A percentile compares a stretch with the other conserved stretches of the same genome.
Conservation (phyloP, 352 stramenopile genomes). For the Globisporangium camurandrum region DNA sequence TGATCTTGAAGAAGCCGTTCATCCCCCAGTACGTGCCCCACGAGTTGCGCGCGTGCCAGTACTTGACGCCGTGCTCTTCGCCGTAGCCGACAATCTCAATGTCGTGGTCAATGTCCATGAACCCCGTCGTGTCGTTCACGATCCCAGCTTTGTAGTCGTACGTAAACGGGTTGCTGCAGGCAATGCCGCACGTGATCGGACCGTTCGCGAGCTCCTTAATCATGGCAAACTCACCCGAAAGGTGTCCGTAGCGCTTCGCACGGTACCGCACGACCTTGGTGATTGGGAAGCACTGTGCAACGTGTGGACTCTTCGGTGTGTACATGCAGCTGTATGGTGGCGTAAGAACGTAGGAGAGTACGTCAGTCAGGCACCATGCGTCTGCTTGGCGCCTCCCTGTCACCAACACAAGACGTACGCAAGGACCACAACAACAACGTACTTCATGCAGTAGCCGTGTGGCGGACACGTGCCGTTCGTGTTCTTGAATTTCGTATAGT, state of each 20-base stretch:
- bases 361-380: neutral
- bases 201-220: conserved; percentile 83
- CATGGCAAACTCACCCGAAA: conserved; percentile 66
- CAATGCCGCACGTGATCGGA: conserved; percentile 90
- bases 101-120: conserved; percentile 83
- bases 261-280: conserved; percentile 78
- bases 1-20: conserved; percentile 95
- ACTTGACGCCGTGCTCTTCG: conserved; percentile 86
- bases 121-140: conserved; percentile 83
- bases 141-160: conserved; percentile 92
- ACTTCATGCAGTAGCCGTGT: conserved; percentile 66
- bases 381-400: no score
- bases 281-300: conserved; percentile 57
- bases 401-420: conserved; percentile 4
- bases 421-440: neutral
- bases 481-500: conserved; percentile 40
- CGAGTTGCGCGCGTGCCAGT: conserved; percentile 96
- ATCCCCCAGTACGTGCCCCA: conserved; percentile 94
- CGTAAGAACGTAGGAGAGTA: neutral
- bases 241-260: conserved; percentile 59
- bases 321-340: conserved; percentile 66
- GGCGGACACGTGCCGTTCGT: conserved; percentile 52
- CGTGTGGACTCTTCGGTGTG: conserved; percentile 40
- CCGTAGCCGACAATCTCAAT: conserved; percentile 90
- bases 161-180: conserved; percentile 81